phyloP scores from a whole-genome alignment of 352 stramenopile species.

The Blastocystis sp. region DNA sequence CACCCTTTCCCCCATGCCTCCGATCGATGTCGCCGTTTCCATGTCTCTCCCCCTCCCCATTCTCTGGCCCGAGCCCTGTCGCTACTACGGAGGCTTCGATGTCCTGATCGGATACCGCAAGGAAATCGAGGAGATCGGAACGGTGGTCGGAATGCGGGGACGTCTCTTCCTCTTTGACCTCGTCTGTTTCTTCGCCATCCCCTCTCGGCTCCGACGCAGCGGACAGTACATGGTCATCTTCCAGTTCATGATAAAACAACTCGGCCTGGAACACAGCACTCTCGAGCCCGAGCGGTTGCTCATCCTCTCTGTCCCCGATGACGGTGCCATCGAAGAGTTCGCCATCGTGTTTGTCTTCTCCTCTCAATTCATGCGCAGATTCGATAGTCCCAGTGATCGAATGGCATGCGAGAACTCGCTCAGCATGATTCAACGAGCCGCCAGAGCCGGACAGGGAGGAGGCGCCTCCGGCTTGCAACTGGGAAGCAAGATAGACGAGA shows the following conservation, averaged over 20 bases:
- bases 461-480: background rate
- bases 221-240: background rate
- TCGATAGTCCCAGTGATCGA: background rate
- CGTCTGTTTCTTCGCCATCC: background rate
- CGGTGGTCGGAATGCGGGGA: background rate
- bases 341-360: background rate
- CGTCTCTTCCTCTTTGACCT: slow-evolving; percentile 17
- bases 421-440: background rate
- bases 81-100: slow-evolving; percentile 14
- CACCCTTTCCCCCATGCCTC: background rate
- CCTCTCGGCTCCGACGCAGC: background rate
- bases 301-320: background rate
- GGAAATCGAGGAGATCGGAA: slow-evolving; percentile 9
- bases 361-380: background rate
- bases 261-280: background rate
- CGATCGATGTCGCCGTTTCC: background rate
- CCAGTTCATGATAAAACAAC: background rate
- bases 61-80: background rate
- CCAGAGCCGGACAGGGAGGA: background rate
- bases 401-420: slow-evolving; percentile 19
- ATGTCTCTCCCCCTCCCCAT: background rate
- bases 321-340: background rate
- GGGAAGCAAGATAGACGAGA: background rate
- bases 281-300: background rate
- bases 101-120: background rate